Conservation (phyloP, 495 filamentous ascomycete genomes). For the Xylona heveae region DNA sequence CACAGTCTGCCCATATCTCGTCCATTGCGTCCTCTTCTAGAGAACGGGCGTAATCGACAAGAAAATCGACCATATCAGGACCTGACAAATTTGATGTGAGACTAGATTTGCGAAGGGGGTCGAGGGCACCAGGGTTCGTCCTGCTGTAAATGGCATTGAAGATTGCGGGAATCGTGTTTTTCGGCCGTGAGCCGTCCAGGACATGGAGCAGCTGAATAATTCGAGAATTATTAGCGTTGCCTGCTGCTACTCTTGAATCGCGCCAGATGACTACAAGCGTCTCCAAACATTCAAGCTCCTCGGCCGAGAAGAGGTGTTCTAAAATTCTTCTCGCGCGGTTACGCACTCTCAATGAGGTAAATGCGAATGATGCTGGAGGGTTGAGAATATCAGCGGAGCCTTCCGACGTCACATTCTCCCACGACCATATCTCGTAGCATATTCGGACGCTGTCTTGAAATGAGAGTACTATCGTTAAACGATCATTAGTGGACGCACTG, state of each 20-base stretch:
- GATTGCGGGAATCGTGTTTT: slow-evolving; percentile 84
- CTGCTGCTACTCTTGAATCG: slow-evolving; percentile 16
- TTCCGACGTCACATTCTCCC: slow-evolving; percentile 46
- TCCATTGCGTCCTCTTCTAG: slow-evolving; percentile 98
- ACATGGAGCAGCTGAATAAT: slow-evolving; percentile 77
- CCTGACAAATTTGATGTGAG: slow-evolving; percentile 68
- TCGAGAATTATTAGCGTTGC: slow-evolving; percentile 16
- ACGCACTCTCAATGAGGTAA: slow-evolving; percentile 72
- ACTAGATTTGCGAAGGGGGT: slow-evolving; percentile 61
- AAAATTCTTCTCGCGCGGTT: slow-evolving; percentile 72
- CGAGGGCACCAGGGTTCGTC: slow-evolving; percentile 64
- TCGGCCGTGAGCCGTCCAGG: slow-evolving; percentile 75
- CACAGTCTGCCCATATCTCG: slow-evolving; percentile 94
- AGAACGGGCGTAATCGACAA: slow-evolving; percentile 72
- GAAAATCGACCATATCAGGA: slow-evolving; percentile 62
- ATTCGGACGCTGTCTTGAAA: slow-evolving; percentile 89
- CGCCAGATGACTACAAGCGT: slow-evolving; percentile 72
- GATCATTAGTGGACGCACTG: slow-evolving; percentile 69
- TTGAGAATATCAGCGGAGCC: slow-evolving; percentile 34
- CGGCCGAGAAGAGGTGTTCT: slow-evolving; percentile 82
- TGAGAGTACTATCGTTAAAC: slow-evolving; percentile 81
- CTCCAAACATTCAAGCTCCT: slow-evolving; percentile 88
- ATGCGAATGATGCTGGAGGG: slow-evolving; percentile 66
- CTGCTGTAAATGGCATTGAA: slow-evolving; percentile 94
- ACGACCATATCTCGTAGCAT: slow-evolving; percentile 88